Percentiles rank a stretch among this genome's conserved stretches.
phyloP scores from a whole-genome alignment of 345 rosid genomes.

The Fremontodendron californicum region DNA sequence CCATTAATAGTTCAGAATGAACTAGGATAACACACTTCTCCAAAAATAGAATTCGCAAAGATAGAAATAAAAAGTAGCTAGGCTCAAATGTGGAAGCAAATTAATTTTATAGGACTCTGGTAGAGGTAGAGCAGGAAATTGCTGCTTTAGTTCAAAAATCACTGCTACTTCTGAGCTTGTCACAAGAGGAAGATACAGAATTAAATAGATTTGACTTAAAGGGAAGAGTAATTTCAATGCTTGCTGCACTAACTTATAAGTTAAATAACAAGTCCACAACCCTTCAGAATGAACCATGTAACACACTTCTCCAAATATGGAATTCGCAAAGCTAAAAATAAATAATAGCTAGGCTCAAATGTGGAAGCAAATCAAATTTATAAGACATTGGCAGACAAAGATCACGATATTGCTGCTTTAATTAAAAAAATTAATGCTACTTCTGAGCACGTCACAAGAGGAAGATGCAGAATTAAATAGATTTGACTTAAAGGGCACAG shows the following conservation, averaged over 20 bases:
- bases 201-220: not conserved
- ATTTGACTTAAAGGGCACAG: not conserved
- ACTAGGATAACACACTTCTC: not conserved
- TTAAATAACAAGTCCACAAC: not conserved
- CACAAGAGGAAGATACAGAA: not conserved
- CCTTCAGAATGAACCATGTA: not conserved
- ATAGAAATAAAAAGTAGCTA: not conserved
- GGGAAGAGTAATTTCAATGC: not conserved
- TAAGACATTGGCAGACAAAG: not conserved
- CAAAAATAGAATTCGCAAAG: not conserved
- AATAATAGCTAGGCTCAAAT: not conserved
- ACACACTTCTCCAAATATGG: not conserved
- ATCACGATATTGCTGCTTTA: not conserved
- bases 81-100: conserved; percentile 4
- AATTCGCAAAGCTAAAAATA: not conserved
- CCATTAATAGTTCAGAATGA: not conserved
- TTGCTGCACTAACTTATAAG: not conserved
- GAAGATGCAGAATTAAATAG: not conserved
- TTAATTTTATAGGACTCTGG: not conserved
- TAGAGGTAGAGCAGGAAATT: not conserved
- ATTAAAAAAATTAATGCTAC: not conserved
- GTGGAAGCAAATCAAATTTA: not conserved
- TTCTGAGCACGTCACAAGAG: not conserved
- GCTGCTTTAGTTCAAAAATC: not conserved
- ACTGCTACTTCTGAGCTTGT: not conserved